Evolutionary conservation across 805 yeast species (phyloP).

Genomic region (Debaryomyces castellii): DNA sequence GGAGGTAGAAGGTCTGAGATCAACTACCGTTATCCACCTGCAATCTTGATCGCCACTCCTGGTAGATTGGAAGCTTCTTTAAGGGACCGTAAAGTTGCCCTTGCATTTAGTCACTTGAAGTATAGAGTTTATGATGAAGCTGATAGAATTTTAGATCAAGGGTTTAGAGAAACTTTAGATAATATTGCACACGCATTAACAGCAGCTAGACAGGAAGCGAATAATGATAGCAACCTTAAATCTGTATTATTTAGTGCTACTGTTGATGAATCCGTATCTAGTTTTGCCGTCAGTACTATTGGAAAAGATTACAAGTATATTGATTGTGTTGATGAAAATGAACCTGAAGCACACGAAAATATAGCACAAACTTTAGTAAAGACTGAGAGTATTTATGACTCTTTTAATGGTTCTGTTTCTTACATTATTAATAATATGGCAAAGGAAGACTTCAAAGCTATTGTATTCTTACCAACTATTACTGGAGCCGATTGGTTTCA

Average conservation of each 20-base stretch:
- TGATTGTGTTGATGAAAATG: conserved; percentile 73
- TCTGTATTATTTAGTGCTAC: conserved; percentile 88
- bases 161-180: conserved; percentile 68
- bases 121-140: conserved; percentile 88
- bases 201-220: conserved; percentile 21
- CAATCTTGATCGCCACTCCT: conserved; percentile 83
- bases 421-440: conserved; percentile 44
- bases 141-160: conserved; percentile 79
- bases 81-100: conserved; percentile 41
- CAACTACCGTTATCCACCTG: conserved; percentile 37
- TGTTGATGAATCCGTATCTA: conserved; percentile 63
- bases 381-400: conserved; percentile 55
- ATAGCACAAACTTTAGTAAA: conserved; percentile 66
- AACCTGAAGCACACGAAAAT: conserved; percentile 72
- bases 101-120: conserved; percentile 52
- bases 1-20: conserved; percentile 58
- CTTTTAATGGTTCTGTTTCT: conserved; percentile 56
- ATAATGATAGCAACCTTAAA: conserved; percentile 43
- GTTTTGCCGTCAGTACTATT: conserved; percentile 60
- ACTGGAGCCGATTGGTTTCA: conserved; percentile 61
- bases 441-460: conserved; percentile 63
- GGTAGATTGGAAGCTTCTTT: conserved; percentile 75
- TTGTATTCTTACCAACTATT: conserved; percentile 80
- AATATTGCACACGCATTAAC: conserved; percentile 53
- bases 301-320: conserved; percentile 56